phyloP scores from a whole-genome alignment of 2,329 filamentous ascomycete genomes.

The Zopfia rhizophila region DNA sequence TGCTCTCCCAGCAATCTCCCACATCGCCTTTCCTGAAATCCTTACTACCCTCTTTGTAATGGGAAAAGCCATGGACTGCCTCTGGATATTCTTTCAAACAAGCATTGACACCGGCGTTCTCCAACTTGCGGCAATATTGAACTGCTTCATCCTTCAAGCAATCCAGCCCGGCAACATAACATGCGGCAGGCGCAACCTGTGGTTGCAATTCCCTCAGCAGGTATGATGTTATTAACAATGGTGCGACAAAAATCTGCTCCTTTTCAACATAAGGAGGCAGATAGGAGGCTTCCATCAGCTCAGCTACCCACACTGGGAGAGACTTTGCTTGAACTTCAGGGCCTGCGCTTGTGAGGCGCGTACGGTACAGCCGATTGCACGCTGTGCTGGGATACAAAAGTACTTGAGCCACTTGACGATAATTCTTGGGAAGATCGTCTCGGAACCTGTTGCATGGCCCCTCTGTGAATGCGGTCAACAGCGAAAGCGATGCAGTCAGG shows the following conservation, averaged over 20 bases:
- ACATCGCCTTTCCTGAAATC: neutral
- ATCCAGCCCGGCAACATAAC: neutral
- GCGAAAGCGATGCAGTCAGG: conserved; percentile 1
- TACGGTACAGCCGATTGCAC: neutral
- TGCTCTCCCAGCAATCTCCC: conserved; percentile 1
- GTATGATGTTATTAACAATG: neutral
- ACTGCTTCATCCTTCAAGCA: conserved; percentile 2
- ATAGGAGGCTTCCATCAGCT: neutral
- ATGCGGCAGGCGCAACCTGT: neutral
- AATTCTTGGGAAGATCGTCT: neutral
- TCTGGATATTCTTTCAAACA: neutral
- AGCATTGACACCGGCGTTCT: neutral
- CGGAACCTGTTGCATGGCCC: conserved; percentile 1
- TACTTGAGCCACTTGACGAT: neutral
- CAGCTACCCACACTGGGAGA: conserved; percentile 3
- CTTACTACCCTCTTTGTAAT: conserved; percentile 1
- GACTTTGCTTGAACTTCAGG: neutral
- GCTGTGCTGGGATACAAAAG: neutral
- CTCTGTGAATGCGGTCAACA: neutral
- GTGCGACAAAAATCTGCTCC: neutral
- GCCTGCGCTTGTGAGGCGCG: neutral
- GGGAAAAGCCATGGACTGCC: neutral
- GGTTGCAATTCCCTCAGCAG: conserved; percentile 3
- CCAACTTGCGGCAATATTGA: neutral
- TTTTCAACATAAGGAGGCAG: conserved; percentile 1